Conservation (phyloP, 192 early-diverging fungal genomes). For the Allomyces macrogynus region DNA sequence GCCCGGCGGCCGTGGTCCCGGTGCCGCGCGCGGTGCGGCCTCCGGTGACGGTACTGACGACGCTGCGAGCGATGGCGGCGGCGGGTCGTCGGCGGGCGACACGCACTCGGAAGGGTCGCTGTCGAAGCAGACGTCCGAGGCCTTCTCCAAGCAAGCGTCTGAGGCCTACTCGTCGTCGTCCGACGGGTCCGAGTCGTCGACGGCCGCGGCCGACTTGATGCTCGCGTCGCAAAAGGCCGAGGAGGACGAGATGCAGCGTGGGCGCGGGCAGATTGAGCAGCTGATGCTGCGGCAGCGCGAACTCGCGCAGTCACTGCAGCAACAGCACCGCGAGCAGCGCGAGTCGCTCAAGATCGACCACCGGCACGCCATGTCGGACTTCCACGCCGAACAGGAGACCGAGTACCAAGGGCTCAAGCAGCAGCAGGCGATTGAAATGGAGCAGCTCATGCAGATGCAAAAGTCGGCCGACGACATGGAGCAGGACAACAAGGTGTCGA, state of each 20-base stretch:
- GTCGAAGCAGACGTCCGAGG: no score
- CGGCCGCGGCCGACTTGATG: neutral
- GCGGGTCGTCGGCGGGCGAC: no score
- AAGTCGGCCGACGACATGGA: conserved; percentile 16
- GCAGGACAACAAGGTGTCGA: conserved; percentile 20
- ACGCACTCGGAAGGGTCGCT: no score
- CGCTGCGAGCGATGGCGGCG: no score
- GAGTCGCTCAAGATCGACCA: conserved; percentile 8
- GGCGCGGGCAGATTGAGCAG: conserved; percentile 2
- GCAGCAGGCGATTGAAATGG: conserved; percentile 21
- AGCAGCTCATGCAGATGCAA: conserved; percentile 15
- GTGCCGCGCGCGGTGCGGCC: no score
- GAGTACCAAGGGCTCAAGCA: conserved; percentile 16
- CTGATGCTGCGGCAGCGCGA: conserved; percentile 5
- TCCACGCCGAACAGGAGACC: conserved; percentile 7
- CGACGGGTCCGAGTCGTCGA: neutral
- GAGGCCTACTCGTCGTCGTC: neutral
- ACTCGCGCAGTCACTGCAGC: conserved; percentile 5
- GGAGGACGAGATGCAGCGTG: conserved; percentile 4
- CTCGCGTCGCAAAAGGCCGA: neutral
- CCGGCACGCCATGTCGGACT: conserved; percentile 1
- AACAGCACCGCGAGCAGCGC: conserved; percentile 11
- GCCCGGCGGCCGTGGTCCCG: no score
- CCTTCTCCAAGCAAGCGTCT: neutral
- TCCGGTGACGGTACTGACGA: no score